A percentile compares a stretch with the other conserved stretches of the same genome.
phyloP scores from a whole-genome alignment of 805 yeast species.

The Ogataea naganishii region DNA sequence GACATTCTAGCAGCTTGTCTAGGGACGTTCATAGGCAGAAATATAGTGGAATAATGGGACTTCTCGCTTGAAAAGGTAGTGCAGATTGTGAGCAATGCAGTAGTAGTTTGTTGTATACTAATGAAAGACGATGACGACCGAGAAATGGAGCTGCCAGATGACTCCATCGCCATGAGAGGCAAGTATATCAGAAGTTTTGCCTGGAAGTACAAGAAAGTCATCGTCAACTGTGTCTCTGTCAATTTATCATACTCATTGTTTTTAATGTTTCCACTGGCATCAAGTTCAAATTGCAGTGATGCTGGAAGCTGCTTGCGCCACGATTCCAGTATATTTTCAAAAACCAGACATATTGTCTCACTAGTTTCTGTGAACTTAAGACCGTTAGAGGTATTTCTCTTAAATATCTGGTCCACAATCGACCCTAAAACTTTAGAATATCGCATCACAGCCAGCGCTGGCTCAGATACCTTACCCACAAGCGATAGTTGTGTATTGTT shows the following conservation, averaged over 20 bases:
- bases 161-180: slow-evolving; percentile 46
- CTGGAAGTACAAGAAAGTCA: slow-evolving; percentile 51
- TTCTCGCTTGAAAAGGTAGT: slow-evolving; percentile 31
- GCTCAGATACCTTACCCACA: slow-evolving; percentile 61
- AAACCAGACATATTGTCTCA: slow-evolving; percentile 22
- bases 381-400: slow-evolving; percentile 36
- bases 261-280: slow-evolving; percentile 43
- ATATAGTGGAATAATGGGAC: slow-evolving; percentile 33
- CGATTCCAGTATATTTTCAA: slow-evolving; percentile 63
- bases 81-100: slow-evolving; percentile 42
- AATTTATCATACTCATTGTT: slow-evolving; percentile 23
- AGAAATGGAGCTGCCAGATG: slow-evolving; percentile 27
- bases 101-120: slow-evolving; percentile 59
- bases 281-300: slow-evolving; percentile 54
- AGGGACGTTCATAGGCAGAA: slow-evolving; percentile 56
- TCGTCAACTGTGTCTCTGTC: slow-evolving; percentile 39
- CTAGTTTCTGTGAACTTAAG: slow-evolving; percentile 16
- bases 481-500: slow-evolving; percentile 51
- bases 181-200: slow-evolving; percentile 57
- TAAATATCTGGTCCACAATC: slow-evolving; percentile 62
- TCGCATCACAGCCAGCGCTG: slow-evolving; percentile 57
- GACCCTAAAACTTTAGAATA: slow-evolving; percentile 67
- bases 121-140: slow-evolving; percentile 49
- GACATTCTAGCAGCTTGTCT: slow-evolving; percentile 58
- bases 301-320: slow-evolving; percentile 71